These are phyloP conservation scores for Phytophthora chlamydospora DNA, from an alignment of 352 stramenopile genomes.

Conservation along the genomic window DNA sequence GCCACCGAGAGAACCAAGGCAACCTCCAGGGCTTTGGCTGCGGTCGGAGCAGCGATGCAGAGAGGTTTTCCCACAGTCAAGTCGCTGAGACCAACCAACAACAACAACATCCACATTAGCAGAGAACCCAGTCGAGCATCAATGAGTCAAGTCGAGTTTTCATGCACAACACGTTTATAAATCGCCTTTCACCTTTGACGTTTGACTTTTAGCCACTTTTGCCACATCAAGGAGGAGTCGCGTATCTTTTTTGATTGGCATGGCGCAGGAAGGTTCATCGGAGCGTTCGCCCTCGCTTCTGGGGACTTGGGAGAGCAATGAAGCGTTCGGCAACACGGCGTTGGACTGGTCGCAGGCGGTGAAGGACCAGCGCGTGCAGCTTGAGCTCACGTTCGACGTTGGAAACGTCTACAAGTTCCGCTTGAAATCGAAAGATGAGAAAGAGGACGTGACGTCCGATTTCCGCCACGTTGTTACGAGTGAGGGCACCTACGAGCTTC, in stretches of 20 bases:
- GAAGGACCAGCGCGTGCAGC: slow-evolving; percentile 50
- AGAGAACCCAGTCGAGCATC: slow-evolving; percentile 31
- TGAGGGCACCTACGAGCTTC: slow-evolving; percentile 47
- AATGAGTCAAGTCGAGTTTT: slow-evolving; percentile 30
- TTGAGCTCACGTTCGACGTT: slow-evolving; percentile 48
- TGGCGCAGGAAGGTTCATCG: slow-evolving; percentile 9
- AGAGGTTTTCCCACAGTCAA: slow-evolving; percentile 21
- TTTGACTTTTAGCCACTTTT: neutral
- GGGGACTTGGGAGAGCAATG: slow-evolving; percentile 66
- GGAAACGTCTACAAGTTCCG: slow-evolving; percentile 47
- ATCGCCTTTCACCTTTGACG: slow-evolving; percentile 1
- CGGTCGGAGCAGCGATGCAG: slow-evolving; percentile 17
- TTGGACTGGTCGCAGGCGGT: slow-evolving; percentile 80
- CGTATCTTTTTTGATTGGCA: slow-evolving; percentile 28
- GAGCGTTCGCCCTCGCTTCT: slow-evolving; percentile 18
- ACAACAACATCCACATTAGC: slow-evolving; percentile 7
- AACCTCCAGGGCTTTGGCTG: slow-evolving; percentile 19
- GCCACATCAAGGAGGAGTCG: slow-evolving; percentile 5
- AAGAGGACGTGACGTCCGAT: slow-evolving; percentile 48
- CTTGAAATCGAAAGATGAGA: slow-evolving; percentile 28
- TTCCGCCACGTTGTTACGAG: slow-evolving; percentile 62
- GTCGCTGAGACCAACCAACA: slow-evolving; percentile 8
- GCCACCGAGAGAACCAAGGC: slow-evolving; percentile 9
- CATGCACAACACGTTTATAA: slow-evolving; percentile 31
- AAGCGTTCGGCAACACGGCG: slow-evolving; percentile 79